Evolutionary conservation across 768 basidiomycete species (phyloP), one percentile per base, ranked within the genome.

Genomic region (Daedaleopsis sinensis): DNA sequence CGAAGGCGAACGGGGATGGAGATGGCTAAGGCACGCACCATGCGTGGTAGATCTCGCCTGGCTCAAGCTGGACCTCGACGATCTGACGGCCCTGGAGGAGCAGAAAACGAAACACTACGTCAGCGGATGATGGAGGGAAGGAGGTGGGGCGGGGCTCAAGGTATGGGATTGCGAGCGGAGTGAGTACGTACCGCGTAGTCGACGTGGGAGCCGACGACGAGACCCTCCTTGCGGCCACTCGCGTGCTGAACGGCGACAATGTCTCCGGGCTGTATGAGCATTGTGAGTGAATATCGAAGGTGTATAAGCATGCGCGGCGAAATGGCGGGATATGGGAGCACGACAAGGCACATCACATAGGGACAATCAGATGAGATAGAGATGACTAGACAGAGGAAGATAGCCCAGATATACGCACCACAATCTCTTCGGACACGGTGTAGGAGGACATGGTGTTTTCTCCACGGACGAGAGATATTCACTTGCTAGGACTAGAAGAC

Each of bases 61-160:
- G 76, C 59, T 93, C 90, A 59, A 94, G 83, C 70, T 90, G 91
- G 35, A 94, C 88, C 70, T 93, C 89, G 63, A 94, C 77, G 66
- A 93, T 82, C 77, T 91, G 89, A 58, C 91, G 88, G 55, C 91
- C 92, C 92, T 94, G 49, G 13, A 6, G 24, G 19, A 48, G 42
- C 43, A 21, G 44, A 48, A 44, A 11, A 44, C 10, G 8, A 23
- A 18, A 50, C 42, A 55, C 37, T 18, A 10, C 1, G 2, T 54
- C 38, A 21, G 44, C 49, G 36, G 11, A 19, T 32, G 27, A 32
- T 32, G 27, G 27, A 32, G 23, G 37, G 57, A 24, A 16, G 11
- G n/a, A 39, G 18, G 4, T 19, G 54, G 32, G 27, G 27, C 12
- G 21, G 27, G 27, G 3, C 27, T 3, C 27, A 32, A 35, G 32